A percentile compares a stretch with the other conserved stretches of the same genome.
phyloP scores from a whole-genome alignment of 2,329 filamentous ascomycete genomes.

The Parastagonospora avenae region DNA sequence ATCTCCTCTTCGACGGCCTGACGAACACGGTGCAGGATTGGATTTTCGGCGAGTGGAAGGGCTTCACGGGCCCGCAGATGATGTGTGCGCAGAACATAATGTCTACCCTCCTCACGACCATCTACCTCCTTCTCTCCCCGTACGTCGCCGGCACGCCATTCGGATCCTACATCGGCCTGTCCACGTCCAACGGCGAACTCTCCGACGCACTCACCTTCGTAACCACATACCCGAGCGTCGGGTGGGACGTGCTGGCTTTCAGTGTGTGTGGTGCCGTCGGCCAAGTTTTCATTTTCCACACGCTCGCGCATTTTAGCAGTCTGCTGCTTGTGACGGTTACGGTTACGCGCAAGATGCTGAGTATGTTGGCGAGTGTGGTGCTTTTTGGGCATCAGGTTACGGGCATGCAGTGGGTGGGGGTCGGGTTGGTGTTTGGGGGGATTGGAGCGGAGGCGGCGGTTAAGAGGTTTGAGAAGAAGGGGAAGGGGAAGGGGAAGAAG shows the following conservation, averaged over 20 bases:
- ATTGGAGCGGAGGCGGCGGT: slow-evolving; percentile 90
- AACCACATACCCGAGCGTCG: slow-evolving; percentile 76
- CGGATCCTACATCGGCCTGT: slow-evolving; percentile 50
- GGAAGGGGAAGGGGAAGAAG: slow-evolving; percentile 57
- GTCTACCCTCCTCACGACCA: slow-evolving; percentile 74
- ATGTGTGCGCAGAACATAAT: slow-evolving; percentile 98
- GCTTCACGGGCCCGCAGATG: slow-evolving; percentile 94
- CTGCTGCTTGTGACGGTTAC: slow-evolving; percentile 94
- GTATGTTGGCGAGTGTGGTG: slow-evolving; percentile 94
- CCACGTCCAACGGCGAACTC: slow-evolving; percentile 69
- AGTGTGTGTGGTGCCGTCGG: slow-evolving; percentile 88
- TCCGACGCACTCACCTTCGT: slow-evolving; percentile 81
- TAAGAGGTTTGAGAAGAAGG: slow-evolving; percentile 79
- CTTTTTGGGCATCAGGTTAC: slow-evolving; percentile 90
- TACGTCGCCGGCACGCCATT: slow-evolving; percentile 69
- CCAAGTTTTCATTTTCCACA: slow-evolving; percentile 96
- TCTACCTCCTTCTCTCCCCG: slow-evolving; percentile 79
- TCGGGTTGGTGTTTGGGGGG: slow-evolving; percentile 90
- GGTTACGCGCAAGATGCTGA: slow-evolving; percentile 98
- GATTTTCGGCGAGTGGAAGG: slow-evolving; percentile 77
- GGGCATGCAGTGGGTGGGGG: slow-evolving; percentile 91
- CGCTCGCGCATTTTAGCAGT: slow-evolving; percentile 87
- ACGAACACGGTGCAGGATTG: slow-evolving; percentile 97
- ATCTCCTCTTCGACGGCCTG: slow-evolving; percentile 92
- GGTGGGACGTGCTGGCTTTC: slow-evolving; percentile 88